Conservation (phyloP, 2,329 filamentous ascomycete genomes). For the Tolypocladium inflatum region DNA sequence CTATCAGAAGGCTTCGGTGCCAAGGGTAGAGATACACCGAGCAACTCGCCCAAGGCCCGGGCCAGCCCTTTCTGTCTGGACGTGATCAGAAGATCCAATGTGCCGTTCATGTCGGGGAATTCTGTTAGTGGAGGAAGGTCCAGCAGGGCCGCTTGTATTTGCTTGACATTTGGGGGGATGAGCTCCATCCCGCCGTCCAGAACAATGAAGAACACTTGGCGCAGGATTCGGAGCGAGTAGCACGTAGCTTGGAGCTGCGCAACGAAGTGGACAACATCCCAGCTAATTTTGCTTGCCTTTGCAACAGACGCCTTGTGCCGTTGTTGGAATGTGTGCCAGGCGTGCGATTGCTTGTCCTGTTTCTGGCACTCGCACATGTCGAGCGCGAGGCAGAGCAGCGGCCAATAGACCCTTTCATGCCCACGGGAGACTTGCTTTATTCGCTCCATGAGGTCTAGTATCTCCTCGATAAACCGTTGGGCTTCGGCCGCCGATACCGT, state of each 20-base stretch:
- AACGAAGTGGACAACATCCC: constrained; percentile 51
- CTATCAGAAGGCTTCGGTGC: not conserved
- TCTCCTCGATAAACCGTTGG: constrained; percentile 5
- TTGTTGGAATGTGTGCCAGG: constrained; percentile 12
- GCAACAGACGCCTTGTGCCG: not conserved
- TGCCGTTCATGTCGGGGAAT: constrained; percentile 13
- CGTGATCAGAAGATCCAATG: constrained; percentile 10
- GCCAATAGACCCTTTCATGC: constrained; percentile 11
- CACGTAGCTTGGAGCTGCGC: constrained; percentile 51
- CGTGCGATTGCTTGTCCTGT: constrained; percentile 16
- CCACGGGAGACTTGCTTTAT: constrained; percentile 1
- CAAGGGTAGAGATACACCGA: constrained; percentile 4
- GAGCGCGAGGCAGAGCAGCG: constrained; percentile 15
- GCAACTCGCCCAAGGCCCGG: constrained; percentile 9
- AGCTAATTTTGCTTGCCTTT: constrained; percentile 17
- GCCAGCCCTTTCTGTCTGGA: constrained; percentile 4
- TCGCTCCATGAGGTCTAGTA: constrained; percentile 11
- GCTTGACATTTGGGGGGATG: not conserved
- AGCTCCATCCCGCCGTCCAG: not conserved
- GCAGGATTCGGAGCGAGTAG: constrained; percentile 49
- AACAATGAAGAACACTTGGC: constrained; percentile 21
- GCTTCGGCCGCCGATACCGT: constrained; percentile 7
- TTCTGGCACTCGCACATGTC: constrained; percentile 18
- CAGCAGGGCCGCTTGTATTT: constrained; percentile 11
- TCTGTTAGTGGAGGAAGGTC: constrained; percentile 14